Conservation (phyloP, 2,329 filamentous ascomycete species). For the Xylariaceae sp. region DNA sequence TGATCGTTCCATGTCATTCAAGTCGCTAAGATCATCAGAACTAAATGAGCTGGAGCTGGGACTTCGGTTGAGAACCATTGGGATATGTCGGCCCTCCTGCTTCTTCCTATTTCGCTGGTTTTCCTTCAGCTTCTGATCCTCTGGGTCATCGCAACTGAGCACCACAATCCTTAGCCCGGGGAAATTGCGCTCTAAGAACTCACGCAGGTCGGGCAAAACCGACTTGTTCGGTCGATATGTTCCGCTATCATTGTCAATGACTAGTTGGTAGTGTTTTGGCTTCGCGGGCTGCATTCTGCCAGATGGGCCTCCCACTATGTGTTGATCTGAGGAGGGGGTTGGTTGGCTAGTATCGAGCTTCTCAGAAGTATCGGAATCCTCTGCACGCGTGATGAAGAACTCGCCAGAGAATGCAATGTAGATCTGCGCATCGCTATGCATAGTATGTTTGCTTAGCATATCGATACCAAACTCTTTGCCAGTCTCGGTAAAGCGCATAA, state of each 20-base stretch:
- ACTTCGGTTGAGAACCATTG: slow-evolving; percentile 54
- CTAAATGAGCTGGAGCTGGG: slow-evolving; percentile 44
- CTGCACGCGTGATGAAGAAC: slow-evolving; percentile 75
- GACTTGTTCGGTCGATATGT: slow-evolving; percentile 85
- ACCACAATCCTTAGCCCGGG: slow-evolving; percentile 69
- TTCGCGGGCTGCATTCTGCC: slow-evolving; percentile 38
- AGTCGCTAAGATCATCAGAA: slow-evolving; percentile 47
- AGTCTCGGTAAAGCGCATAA: slow-evolving; percentile 89
- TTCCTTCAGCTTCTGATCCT: slow-evolving; percentile 68
- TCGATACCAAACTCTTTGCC: slow-evolving; percentile 95
- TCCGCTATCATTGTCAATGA: slow-evolving; percentile 93
- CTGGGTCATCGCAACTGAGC: slow-evolving; percentile 73
- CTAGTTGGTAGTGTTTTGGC: slow-evolving; percentile 66
- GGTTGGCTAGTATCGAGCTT: slow-evolving; percentile 39
- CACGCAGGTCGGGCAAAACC: slow-evolving; percentile 63
- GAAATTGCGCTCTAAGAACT: slow-evolving; percentile 67
- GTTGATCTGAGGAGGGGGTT: slow-evolving; percentile 46
- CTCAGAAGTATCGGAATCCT: slow-evolving; percentile 41
- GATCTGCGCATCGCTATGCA: slow-evolving; percentile 88
- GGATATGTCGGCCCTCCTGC: slow-evolving; percentile 46
- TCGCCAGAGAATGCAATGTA: slow-evolving; percentile 92
- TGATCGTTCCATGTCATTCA: slow-evolving; percentile 41
- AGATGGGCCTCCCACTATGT: slow-evolving; percentile 43
- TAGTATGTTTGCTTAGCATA: slow-evolving; percentile 88
- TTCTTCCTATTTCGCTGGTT: slow-evolving; percentile 72